Evolutionary conservation across 768 basidiomycete species (phyloP), one percentile per base, ranked within the genome.

Genomic region (Dictyophora rubrovolvata): DNA sequence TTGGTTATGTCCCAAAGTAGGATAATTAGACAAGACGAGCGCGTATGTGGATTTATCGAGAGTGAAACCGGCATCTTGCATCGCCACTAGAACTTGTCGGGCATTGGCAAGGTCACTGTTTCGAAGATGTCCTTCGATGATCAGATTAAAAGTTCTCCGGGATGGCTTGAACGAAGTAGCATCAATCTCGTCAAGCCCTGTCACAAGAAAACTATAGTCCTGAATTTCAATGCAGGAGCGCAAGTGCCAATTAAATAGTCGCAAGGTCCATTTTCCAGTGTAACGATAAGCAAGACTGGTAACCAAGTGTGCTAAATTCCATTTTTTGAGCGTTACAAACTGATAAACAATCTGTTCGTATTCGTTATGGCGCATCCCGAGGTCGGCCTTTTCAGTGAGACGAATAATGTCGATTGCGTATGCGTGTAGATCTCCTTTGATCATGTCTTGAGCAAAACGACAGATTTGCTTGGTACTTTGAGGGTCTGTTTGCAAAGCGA

Each of bases 211-310:
- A 22, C 69, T 66, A 63, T 77, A 87, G 33, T 76, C 70, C 58
- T 77, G 72, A 5, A 71, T 73, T 67, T 88, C 84, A 59, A 84
- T 69, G 46, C 82, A 65, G 1, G 86, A 84, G 37, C 81, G 79
- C 8, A 78, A 73, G 52, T 80, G 79, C 87, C 86, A 89, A 67
- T 91, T 83, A 61, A 91, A 75, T 21, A 90, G 73, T 34, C 81
- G 78, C 33, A 70, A 63, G 2, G 81, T 83, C 1, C 77, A 74
- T 55, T 71, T 72, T 48, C 79, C 78, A 16, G 76, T 73, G 12
- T n/a, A 16, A 11, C 33, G 49, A 35, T 36, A 34, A 42, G 49
- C 37, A 21, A 47, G 20, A 42, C 52, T 53, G 20, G 57, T 36
- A 16, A 42, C 18, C 4, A 21, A 22, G 33, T 33, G 35, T n/a